Percentiles rank a stretch among this genome's conserved stretches.
phyloP scores from a whole-genome alignment of 805 yeast genomes.

The Suhomyces vadensis region DNA sequence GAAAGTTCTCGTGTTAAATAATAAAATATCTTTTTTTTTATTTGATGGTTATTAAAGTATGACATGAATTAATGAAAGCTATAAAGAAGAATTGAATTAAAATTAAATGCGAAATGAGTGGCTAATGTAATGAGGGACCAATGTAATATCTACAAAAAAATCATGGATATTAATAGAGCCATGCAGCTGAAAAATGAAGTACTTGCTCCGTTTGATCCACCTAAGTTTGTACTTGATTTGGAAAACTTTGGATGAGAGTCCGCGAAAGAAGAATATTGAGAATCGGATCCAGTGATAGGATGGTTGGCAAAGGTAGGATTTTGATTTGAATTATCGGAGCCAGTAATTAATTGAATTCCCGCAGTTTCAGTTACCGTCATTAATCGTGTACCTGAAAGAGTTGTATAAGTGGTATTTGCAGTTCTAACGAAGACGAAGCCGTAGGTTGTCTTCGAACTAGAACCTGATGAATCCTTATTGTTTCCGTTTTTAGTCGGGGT shows the following conservation, averaged over 20 bases:
- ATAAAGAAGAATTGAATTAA: not conserved
- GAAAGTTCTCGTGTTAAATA: no score
- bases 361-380: not conserved
- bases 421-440: not conserved
- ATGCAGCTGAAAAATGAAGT: conserved; percentile 4
- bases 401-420: not conserved
- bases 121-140: not conserved
- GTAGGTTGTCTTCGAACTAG: not conserved
- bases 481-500: not conserved
- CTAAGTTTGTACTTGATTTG: conserved; percentile 5
- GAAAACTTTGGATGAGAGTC: conserved; percentile 5
- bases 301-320: conserved; percentile 10
- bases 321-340: not conserved
- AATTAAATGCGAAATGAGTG: not conserved
- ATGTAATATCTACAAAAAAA: conserved; percentile 2
- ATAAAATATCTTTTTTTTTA: not conserved
- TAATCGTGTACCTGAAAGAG: not conserved
- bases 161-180: conserved; percentile 7
- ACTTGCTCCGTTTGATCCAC: conserved; percentile 1
- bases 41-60: not conserved
- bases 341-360: not conserved
- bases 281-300: conserved; percentile 12
- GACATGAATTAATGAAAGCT: not conserved
- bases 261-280: conserved; percentile 12
- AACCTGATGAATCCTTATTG: not conserved